A percentile compares a stretch with the other conserved stretches of the same genome.
Conservation (phyloP, 345 rosid species). For the Eucalyptus tenuipes region DNA sequence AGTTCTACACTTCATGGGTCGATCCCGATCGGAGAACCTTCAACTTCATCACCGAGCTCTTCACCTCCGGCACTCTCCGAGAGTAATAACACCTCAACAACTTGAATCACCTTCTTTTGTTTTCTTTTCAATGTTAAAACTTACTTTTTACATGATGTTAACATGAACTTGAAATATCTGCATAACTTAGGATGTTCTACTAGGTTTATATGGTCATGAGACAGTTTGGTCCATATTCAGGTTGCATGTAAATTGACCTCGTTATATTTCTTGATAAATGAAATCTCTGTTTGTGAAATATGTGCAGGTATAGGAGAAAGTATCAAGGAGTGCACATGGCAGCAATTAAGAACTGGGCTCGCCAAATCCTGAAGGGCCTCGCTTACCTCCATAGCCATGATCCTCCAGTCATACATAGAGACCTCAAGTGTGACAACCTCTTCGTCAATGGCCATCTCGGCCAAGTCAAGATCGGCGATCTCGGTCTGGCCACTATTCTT, state of each 20-base stretch:
- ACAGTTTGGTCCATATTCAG: not conserved
- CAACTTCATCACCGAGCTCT: constrained; percentile 90
- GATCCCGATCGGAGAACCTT: constrained; percentile 62
- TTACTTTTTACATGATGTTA: not conserved
- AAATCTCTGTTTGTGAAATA: not conserved
- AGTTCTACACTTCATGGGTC: constrained; percentile 67
- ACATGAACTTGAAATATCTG: not conserved
- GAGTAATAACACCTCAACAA: not conserved
- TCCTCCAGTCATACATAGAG: constrained; percentile 93
- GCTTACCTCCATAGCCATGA: constrained; percentile 64
- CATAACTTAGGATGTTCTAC: not conserved
- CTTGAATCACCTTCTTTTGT: not conserved
- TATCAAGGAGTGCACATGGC: constrained; percentile 49
- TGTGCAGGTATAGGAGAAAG: constrained; percentile 57
- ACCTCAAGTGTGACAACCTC: constrained; percentile 89
- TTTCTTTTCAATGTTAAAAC: not conserved
- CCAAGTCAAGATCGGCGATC: constrained; percentile 91
- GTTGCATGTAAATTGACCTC: not conserved
- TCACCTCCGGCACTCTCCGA: constrained; percentile 93
- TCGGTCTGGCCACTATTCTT: constrained; percentile 84
- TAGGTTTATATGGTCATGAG: not conserved
- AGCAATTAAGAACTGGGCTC: constrained; percentile 84
- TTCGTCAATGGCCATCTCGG: constrained; percentile 94
- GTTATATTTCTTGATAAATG: not conserved
- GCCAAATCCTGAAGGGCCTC: constrained; percentile 74